Percentiles rank a stretch among this genome's conserved stretches.
Evolutionary conservation across 164 flowering plant genomes (phyloP).

Genomic region (Nymphaea thermarum): DNA sequence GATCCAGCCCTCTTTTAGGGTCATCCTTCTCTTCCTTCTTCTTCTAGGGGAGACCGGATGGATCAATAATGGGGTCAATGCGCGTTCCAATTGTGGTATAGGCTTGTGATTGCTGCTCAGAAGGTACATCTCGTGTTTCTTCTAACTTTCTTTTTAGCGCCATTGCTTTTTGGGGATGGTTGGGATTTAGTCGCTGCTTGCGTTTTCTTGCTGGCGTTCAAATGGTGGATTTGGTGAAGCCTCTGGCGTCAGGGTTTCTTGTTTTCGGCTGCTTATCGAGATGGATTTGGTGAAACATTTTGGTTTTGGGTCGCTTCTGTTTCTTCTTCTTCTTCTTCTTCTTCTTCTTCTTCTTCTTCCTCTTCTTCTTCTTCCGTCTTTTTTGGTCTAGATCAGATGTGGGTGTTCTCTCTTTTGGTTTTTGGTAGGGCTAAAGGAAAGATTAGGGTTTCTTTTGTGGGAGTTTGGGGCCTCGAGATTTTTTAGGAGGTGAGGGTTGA

Average conservation of each 20-base stretch:
- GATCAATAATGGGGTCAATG: background rate
- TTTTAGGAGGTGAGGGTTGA: too few species aligned
- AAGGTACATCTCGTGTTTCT: background rate
- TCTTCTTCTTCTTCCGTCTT: background rate
- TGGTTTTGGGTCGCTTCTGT: background rate
- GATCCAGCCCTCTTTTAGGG: too few species aligned
- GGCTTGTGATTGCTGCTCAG: background rate
- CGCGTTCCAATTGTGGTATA: background rate
- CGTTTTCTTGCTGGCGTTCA: background rate
- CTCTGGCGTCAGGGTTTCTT: background rate
- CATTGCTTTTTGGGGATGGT: background rate
- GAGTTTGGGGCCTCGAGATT: too few species aligned
- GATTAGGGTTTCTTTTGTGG: background rate
- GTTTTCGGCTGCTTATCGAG: background rate
- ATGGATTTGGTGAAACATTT: background rate
- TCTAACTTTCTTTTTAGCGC: background rate
- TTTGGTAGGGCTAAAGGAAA: background rate
- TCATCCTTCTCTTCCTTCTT: too few species aligned
- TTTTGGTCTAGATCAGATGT: background rate
- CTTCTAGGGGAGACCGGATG: too few species aligned
- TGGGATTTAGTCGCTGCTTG: background rate
- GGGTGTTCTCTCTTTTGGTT: background rate
- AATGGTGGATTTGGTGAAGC: background rate
- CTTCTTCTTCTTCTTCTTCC: background rate
- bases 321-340: too few species aligned